phyloP scores from a whole-genome alignment of 139 green algal species.

The Edaphochlamys debaryana region DNA sequence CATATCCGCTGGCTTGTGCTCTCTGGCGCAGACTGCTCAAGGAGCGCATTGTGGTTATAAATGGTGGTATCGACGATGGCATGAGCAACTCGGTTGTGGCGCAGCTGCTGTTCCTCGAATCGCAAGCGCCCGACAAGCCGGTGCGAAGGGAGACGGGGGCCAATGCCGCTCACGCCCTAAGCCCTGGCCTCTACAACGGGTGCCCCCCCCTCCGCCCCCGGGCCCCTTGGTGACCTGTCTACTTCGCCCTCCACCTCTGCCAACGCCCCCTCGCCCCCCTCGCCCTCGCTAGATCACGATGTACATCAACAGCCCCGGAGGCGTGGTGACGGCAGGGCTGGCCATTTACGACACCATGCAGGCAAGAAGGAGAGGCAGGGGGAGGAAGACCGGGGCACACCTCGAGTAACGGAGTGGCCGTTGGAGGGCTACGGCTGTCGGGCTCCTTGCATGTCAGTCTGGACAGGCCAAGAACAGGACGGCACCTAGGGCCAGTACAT shows the following conservation, averaged over 20 bases:
- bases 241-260: not conserved
- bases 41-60: conserved; percentile 92
- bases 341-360: conserved; percentile 99
- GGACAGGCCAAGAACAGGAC: no score
- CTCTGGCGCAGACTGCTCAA: conserved; percentile 68
- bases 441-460: no score
- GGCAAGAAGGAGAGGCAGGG: not conserved
- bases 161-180: no score
- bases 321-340: conserved; percentile 90
- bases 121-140: conserved; percentile 83
- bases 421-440: no score
- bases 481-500: no score
- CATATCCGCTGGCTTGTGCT: not conserved
- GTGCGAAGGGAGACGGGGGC: not conserved
- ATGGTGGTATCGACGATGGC: conserved; percentile 87
- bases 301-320: conserved; percentile 97
- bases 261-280: not conserved
- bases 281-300: conserved; percentile 80
- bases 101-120: conserved; percentile 95
- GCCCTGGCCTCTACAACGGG: no score
- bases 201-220: no score
- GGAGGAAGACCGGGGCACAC: no score
- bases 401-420: no score
- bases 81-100: conserved; percentile 86
- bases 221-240: no score